Conservation (phyloP, 495 filamentous ascomycete species). For the Penicillium tannophilum region DNA sequence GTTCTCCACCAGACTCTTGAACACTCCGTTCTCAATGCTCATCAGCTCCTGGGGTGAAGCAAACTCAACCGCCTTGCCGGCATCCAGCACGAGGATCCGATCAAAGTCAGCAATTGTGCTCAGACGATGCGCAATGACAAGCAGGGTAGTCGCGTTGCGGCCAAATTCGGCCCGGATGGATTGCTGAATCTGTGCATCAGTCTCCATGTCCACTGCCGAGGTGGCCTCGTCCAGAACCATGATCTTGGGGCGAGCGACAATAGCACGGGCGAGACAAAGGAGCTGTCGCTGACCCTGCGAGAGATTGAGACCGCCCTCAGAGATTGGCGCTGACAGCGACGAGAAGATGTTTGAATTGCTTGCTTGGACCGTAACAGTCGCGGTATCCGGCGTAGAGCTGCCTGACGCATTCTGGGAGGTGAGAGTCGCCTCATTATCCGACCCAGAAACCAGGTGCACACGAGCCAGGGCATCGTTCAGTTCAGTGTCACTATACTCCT, state of each 20-base stretch:
- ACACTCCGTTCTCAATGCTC: slow-evolving; percentile 57
- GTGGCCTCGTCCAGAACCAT: slow-evolving; percentile 93
- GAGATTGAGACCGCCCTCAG: slow-evolving; percentile 77
- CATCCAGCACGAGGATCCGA: slow-evolving; percentile 77
- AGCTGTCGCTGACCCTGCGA: slow-evolving; percentile 89
- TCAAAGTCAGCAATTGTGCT: slow-evolving; percentile 89
- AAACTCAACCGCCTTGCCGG: slow-evolving; percentile 73
- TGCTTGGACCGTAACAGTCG: slow-evolving; percentile 23
- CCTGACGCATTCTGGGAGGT: slow-evolving; percentile 33
- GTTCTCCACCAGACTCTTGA: slow-evolving; percentile 72
- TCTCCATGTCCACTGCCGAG: slow-evolving; percentile 84
- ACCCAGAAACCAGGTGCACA: slow-evolving; percentile 66
- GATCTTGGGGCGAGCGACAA: slow-evolving; percentile 76
- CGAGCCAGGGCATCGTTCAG: slow-evolving; percentile 74
- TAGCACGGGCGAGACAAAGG: slow-evolving; percentile 84
- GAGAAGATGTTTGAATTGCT: slow-evolving; percentile 66
- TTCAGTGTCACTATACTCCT: slow-evolving; percentile 68
- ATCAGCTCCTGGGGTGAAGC: slow-evolving; percentile 71
- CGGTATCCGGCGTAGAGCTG: slow-evolving; percentile 28
- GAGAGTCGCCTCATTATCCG: slow-evolving; percentile 37
- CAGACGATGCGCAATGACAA: slow-evolving; percentile 88
- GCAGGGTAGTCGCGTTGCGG: slow-evolving; percentile 65
- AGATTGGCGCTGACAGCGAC: slow-evolving; percentile 61
- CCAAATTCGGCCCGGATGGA: slow-evolving; percentile 79
- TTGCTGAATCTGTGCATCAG: slow-evolving; percentile 79